Evolutionary conservation across 371 early-diverging fungal genomes (phyloP).

Genomic region (Apophysomyces variabilis): DNA sequence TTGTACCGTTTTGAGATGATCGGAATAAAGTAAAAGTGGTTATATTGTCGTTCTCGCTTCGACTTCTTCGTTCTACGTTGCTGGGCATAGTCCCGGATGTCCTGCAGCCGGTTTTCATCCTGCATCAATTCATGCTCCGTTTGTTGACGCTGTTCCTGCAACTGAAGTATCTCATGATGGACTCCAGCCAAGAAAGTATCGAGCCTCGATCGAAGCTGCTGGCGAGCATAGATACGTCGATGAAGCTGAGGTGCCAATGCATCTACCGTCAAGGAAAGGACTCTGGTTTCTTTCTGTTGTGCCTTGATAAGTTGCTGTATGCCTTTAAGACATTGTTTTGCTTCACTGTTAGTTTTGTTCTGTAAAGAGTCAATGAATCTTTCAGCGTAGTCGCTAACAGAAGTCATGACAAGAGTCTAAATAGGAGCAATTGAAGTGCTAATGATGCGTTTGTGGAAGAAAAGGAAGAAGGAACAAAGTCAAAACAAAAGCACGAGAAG

Average conservation of each 20-base stretch:
- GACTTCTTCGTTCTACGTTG: slow-evolving; percentile 29
- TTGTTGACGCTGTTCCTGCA: slow-evolving; percentile 23
- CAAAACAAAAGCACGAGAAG: no score
- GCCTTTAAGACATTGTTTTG: slow-evolving; percentile 5
- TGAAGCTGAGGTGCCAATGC: slow-evolving; percentile 17
- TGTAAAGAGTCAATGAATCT: background rate
- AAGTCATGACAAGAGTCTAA: background rate
- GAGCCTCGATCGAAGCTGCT: slow-evolving; percentile 13
- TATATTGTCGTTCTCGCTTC: slow-evolving; percentile 34
- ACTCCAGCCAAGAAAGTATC: slow-evolving; percentile 12
- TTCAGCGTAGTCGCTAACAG: background rate
- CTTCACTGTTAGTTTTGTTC: background rate
- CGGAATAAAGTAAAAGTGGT: slow-evolving; percentile 33
- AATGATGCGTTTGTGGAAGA: background rate
- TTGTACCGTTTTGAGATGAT: slow-evolving; percentile 33
- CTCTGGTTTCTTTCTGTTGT: slow-evolving; percentile 21
- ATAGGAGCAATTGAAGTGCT: background rate
- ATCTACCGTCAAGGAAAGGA: slow-evolving; percentile 16
- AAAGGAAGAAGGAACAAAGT: background rate
- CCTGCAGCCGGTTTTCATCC: slow-evolving; percentile 14
- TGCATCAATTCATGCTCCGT: slow-evolving; percentile 11
- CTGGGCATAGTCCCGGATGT: slow-evolving; percentile 22
- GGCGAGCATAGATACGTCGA: slow-evolving; percentile 16
- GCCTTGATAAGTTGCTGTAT: slow-evolving; percentile 19
- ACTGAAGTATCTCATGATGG: slow-evolving; percentile 18